Evolutionary conservation across 306 rosid species (phyloP).

Genomic region (Quillaja saponaria): DNA sequence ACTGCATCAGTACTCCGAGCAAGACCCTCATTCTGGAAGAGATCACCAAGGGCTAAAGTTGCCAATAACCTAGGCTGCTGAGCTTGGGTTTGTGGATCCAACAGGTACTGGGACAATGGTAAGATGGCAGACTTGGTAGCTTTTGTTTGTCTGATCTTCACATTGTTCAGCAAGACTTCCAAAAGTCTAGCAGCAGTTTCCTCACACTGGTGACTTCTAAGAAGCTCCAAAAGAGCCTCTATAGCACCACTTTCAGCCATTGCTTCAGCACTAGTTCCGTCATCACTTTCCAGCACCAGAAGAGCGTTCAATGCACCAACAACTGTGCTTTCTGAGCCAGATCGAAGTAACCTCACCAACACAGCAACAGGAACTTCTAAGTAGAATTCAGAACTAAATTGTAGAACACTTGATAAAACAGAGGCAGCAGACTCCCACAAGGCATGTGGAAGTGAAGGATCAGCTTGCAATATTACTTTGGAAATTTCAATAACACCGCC

Average conservation of each 20-base stretch:
- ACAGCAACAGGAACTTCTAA: slow-evolving; percentile 98
- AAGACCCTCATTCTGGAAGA: slow-evolving; percentile 92
- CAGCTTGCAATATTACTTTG: slow-evolving; percentile 88
- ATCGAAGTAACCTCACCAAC: slow-evolving; percentile 89
- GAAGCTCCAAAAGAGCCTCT: slow-evolving; percentile 96
- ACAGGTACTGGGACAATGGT: slow-evolving; percentile 93
- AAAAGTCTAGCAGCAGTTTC: slow-evolving; percentile 93
- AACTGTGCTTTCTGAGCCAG: slow-evolving; percentile 84
- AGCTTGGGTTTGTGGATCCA: slow-evolving; percentile 99
- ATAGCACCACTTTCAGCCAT: slow-evolving; percentile 99
- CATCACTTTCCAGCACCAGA: slow-evolving; percentile 94
- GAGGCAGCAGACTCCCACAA: slow-evolving; percentile 98
- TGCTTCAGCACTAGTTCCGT: slow-evolving; percentile 90
- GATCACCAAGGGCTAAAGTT: slow-evolving; percentile 96
- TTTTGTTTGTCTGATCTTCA: slow-evolving; percentile 91
- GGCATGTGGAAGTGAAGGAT: slow-evolving; percentile 94
- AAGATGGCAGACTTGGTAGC: slow-evolving; percentile 83
- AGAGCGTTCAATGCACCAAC: slow-evolving; percentile 95
- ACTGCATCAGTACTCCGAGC: slow-evolving; percentile 94
- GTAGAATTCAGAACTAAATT: slow-evolving; percentile 95
- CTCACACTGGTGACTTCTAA: slow-evolving; percentile 91
- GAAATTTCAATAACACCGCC: slow-evolving; percentile 92
- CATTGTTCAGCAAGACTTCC: slow-evolving; percentile 91
- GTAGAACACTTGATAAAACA: slow-evolving; percentile 90
- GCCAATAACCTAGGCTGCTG: slow-evolving; percentile 95